Conservation (phyloP, 2,329 filamentous ascomycete species). For the Pseudocercospora ulei region DNA sequence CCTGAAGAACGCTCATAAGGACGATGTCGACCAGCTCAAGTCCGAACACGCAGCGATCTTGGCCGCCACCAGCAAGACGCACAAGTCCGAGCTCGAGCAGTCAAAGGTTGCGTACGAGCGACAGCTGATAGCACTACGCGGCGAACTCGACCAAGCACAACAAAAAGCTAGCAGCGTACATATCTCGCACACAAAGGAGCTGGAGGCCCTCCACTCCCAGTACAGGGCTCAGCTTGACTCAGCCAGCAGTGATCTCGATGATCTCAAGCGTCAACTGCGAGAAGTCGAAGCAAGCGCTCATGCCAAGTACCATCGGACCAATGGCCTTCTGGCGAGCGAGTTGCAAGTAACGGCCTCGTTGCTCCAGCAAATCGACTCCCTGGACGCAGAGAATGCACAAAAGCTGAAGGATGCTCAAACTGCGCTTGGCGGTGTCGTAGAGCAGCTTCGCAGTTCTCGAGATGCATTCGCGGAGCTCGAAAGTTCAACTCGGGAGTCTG, state of each 20-base stretch:
- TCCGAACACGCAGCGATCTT: slow-evolving; percentile 7
- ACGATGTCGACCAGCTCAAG: slow-evolving; percentile 11
- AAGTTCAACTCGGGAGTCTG: background rate
- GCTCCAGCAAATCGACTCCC: background rate
- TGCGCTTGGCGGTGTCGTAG: slow-evolving; percentile 4
- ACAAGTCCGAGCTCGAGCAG: slow-evolving; percentile 11
- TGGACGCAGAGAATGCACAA: slow-evolving; percentile 1
- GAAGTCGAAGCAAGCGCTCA: slow-evolving; percentile 2
- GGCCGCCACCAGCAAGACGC: slow-evolving; percentile 1
- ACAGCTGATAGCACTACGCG: slow-evolving; percentile 9
- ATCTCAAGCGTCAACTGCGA: slow-evolving; percentile 2
- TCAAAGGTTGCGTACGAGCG: slow-evolving; percentile 9
- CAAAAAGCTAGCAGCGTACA: slow-evolving; percentile 10
- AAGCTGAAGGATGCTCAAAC: background rate
- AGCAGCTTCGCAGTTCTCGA: slow-evolving; percentile 7
- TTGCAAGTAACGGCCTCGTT: slow-evolving; percentile 5
- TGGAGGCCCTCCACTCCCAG: background rate
- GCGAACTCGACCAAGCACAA: slow-evolving; percentile 7
- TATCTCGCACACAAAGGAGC: slow-evolving; percentile 5
- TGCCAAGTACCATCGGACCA: slow-evolving; percentile 1
- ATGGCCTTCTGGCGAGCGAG: background rate
- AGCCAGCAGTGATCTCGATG: slow-evolving; percentile 7
- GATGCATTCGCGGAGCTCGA: slow-evolving; percentile 6
- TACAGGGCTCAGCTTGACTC: slow-evolving; percentile 3
- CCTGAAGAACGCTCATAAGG: no score